Evolutionary conservation across 2,329 filamentous ascomycete species (phyloP).

Genomic region (Ceratocystis destructans): DNA sequence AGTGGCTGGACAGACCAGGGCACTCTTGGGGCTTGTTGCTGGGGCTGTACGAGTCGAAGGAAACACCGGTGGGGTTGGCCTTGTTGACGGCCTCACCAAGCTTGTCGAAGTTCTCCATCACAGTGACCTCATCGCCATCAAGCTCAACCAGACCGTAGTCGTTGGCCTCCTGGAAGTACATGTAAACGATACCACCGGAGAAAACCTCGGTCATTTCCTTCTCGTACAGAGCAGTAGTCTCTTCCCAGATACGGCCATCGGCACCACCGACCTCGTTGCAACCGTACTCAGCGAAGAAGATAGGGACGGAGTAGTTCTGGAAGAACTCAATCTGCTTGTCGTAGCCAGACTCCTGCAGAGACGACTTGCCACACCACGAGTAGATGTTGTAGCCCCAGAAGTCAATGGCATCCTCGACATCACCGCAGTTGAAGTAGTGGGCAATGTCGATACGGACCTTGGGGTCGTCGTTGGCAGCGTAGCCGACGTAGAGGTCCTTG

Average conservation of each 20-base stretch:
- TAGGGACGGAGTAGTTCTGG: slow-evolving; percentile 73
- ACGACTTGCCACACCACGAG: slow-evolving; percentile 89
- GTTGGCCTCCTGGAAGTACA: slow-evolving; percentile 90
- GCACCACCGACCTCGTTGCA: slow-evolving; percentile 58
- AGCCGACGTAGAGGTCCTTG: slow-evolving; percentile 73
- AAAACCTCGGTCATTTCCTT: slow-evolving; percentile 71
- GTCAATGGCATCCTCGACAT: slow-evolving; percentile 56
- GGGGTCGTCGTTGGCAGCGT: slow-evolving; percentile 87
- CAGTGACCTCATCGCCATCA: slow-evolving; percentile 44
- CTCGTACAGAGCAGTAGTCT: slow-evolving; percentile 70
- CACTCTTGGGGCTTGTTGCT: slow-evolving; percentile 53
- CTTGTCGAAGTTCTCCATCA: slow-evolving; percentile 59
- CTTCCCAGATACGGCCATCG: slow-evolving; percentile 64
- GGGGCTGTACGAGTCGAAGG: slow-evolving; percentile 56
- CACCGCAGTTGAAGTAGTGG: slow-evolving; percentile 88
- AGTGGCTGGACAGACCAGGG: slow-evolving; percentile 50
- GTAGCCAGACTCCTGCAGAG: slow-evolving; percentile 65
- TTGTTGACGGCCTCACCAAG: slow-evolving; percentile 57
- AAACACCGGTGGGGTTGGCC: slow-evolving; percentile 51
- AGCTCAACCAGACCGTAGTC: slow-evolving; percentile 69
- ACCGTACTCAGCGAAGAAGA: slow-evolving; percentile 98
- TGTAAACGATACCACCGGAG: slow-evolving; percentile 96
- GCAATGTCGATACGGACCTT: slow-evolving; percentile 70
- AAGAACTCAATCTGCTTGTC: slow-evolving; percentile 75
- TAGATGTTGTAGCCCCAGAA: slow-evolving; percentile 99